Conservation (phyloP, 768 basidiomycete genomes). For the Favolaschia claudopus region DNA sequence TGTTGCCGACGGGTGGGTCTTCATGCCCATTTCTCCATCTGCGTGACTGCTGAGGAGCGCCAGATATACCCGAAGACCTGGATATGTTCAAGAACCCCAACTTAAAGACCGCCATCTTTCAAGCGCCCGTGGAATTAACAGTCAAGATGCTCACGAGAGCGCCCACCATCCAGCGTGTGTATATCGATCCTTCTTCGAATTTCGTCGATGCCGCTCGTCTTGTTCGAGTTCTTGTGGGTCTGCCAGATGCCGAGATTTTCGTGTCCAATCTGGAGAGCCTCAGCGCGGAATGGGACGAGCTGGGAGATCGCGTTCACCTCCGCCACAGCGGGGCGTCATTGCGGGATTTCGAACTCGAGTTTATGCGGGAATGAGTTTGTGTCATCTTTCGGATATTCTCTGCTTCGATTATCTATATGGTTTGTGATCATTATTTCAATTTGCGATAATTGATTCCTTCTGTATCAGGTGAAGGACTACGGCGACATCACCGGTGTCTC, state of each 20-base stretch:
- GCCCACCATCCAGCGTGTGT: background rate
- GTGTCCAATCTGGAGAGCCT: background rate
- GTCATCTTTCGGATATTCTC: no score
- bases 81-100: slow-evolving; percentile 4
- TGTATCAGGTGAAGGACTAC: no score
- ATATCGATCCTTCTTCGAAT: background rate
- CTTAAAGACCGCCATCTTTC: background rate
- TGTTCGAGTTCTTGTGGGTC: background rate
- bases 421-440: no score
- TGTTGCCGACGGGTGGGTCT: background rate
- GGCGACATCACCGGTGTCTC: no score
- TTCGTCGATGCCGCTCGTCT: background rate
- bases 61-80: background rate
- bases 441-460: no score
- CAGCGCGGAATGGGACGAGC: no score
- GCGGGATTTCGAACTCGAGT: no score
- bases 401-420: no score
- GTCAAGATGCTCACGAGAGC: slow-evolving; percentile 3
- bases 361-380: no score
- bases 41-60: no score
- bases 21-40: background rate
- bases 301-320: no score
- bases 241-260: slow-evolving; percentile 1
- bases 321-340: no score
- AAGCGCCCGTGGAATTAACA: background rate